Evolutionary conservation across 208 protist species (phyloP).

Genomic region (Strigomonas culicis): DNA sequence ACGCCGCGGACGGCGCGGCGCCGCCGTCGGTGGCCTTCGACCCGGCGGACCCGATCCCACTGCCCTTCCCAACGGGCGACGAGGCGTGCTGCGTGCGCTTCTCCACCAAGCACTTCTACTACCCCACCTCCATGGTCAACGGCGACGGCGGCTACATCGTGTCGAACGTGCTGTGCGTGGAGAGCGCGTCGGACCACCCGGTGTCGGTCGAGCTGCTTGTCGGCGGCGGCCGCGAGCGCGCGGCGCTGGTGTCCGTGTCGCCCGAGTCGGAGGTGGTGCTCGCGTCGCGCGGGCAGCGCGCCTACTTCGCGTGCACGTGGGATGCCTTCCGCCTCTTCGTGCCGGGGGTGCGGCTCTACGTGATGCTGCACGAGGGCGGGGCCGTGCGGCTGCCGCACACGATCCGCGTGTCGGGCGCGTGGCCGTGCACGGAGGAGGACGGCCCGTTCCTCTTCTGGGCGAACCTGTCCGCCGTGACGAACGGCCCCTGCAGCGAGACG

Average conservation of each 20-base stretch:
- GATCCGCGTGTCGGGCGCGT: slow-evolving; percentile 28
- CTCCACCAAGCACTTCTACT: slow-evolving; percentile 54
- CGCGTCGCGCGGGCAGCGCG: slow-evolving; percentile 13
- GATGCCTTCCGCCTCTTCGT: slow-evolving; percentile 41
- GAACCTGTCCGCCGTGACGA: slow-evolving; percentile 73
- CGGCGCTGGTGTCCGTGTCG: slow-evolving; percentile 17
- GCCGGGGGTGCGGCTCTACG: slow-evolving; percentile 13
- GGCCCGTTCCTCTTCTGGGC: slow-evolving; percentile 84
- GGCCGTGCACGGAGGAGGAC: slow-evolving; percentile 34
- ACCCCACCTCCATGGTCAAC: slow-evolving; percentile 38
- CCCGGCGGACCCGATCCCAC: slow-evolving; percentile 40
- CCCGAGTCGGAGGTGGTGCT: slow-evolving; percentile 22
- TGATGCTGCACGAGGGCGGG: slow-evolving; percentile 30
- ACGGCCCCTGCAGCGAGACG: slow-evolving; percentile 31
- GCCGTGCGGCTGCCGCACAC: slow-evolving; percentile 35
- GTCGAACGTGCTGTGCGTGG: slow-evolving; percentile 59
- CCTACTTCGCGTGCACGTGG: slow-evolving; percentile 51
- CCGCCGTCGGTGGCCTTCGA: slow-evolving; percentile 40
- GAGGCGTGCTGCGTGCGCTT: slow-evolving; percentile 41
- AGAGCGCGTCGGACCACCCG: slow-evolving; percentile 30
- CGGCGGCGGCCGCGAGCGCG: slow-evolving; percentile 11
- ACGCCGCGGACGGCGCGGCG: slow-evolving; percentile 32
- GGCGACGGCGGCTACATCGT: slow-evolving; percentile 53
- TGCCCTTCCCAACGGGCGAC: slow-evolving; percentile 24
- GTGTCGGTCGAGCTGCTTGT: slow-evolving; percentile 41